phyloP scores from a whole-genome alignment of 2,329 filamentous ascomycete genomes.

The Ophiostoma populinum region DNA sequence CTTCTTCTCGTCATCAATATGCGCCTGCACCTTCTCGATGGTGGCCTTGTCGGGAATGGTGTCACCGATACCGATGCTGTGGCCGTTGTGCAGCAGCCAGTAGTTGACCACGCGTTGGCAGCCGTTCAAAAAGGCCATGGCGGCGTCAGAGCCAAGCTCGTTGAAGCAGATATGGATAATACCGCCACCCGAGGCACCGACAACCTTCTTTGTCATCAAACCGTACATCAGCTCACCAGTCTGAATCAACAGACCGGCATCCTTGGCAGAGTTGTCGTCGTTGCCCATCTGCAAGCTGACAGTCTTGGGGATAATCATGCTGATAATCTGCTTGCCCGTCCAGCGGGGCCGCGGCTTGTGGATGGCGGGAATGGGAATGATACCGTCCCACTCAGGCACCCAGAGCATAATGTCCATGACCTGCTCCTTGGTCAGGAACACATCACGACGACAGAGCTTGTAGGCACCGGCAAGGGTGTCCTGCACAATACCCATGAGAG shows the following conservation, averaged over 20 bases:
- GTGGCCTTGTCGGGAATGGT: conserved; percentile 82
- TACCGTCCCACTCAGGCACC: conserved; percentile 94
- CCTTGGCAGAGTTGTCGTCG: conserved; percentile 47
- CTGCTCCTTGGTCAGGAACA: conserved; percentile 75
- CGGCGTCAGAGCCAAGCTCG: conserved; percentile 68
- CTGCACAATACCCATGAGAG: conserved; percentile 98
- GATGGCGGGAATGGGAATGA: conserved; percentile 87
- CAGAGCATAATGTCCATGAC: conserved; percentile 96
- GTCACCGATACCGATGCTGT: conserved; percentile 96
- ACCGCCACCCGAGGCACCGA: conserved; percentile 79
- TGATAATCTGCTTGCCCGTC: conserved; percentile 97
- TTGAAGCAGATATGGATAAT: conserved; percentile 95
- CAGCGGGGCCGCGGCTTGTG: conserved; percentile 81
- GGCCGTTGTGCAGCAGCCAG: conserved; percentile 90
- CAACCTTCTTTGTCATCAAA: conserved; percentile 79
- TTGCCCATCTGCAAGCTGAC: conserved; percentile 60
- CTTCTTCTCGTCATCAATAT: conserved; percentile 65
- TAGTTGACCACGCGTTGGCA: conserved; percentile 91
- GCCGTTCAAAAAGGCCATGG: conserved; percentile 91
- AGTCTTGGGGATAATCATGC: conserved; percentile 74
- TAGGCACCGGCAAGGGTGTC: conserved; percentile 93
- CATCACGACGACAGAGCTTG: conserved; percentile 87
- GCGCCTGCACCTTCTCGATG: conserved; percentile 66
- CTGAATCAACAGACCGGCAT: conserved; percentile 68
- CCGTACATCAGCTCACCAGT: conserved; percentile 83